Base-by-base conservation (phyloP, 2,329 filamentous ascomycete genomes). In the Pyrenophora teres region DNA sequence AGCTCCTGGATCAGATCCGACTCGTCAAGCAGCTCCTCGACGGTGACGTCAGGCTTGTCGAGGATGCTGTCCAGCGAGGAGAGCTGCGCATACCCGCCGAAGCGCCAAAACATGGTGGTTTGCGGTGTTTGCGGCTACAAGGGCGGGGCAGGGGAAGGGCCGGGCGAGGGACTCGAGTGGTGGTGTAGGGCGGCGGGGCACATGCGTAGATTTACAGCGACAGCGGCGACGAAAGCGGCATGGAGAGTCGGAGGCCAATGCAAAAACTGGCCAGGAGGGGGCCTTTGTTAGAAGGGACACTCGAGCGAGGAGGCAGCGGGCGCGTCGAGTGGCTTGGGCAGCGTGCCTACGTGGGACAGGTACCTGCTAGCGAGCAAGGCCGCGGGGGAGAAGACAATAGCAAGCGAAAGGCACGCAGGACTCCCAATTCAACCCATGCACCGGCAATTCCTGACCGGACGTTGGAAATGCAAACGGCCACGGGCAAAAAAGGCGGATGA, bases 21-120 rank as follows among this genome's bases (percentile, higher is more conserved):
- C 81, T 99, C 94, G 74, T 97, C 92, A 58, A 99, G 86, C 54
- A 99, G 82, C 73, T 97, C 93, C 77, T 99, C 94, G 62, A 97
- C 87, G 45, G 90, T 92, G 73, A 97, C 92, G 77, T 96, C 90
- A 65, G 85, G 87, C 77, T 96, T 96, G 74, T 99, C 94, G 74
- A 99, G 91, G 70, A 99, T 90, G 65, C 88, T 92, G 77, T 97
- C 94, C 77, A 99, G 91, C 72, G 92, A 89, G 69, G 93, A 97
- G 78, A 96, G 89, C 83, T 91, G 96, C 82, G 92, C 90, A 83
- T 97, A 97, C 72, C 92, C 92, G 83, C 94, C 93, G 83, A 97
- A 99, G 79, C 93, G 89, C 94, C 94, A 99, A 79, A 99, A 99
- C 94, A 99, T 99, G 81, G 77, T 93, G 87, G 69, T 71, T 46